A percentile compares a stretch with the other conserved stretches of the same genome.
Conservation (phyloP, 1,284 basidiomycete species). For the Ustilago cynodontis region DNA sequence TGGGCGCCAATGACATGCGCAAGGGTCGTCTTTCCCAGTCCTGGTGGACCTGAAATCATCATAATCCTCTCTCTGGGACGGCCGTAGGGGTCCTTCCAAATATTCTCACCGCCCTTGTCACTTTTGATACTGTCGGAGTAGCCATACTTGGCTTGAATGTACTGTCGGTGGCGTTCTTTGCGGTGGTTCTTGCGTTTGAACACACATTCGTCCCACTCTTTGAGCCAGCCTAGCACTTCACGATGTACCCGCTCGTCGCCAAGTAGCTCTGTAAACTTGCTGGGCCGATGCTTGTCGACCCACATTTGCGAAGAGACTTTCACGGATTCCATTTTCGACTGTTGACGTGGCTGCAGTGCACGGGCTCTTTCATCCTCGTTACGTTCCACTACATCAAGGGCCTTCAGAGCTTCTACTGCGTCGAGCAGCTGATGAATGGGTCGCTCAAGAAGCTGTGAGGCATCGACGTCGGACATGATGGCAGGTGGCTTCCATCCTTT, state of each 20-base stretch:
- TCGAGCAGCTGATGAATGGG: slow-evolving; percentile 60
- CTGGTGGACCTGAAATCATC: slow-evolving; percentile 92
- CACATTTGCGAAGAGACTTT: slow-evolving; percentile 50
- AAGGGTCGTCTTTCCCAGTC: slow-evolving; percentile 95
- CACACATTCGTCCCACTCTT: slow-evolving; percentile 98
- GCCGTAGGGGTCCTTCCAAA: slow-evolving; percentile 71
- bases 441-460: slow-evolving; percentile 52
- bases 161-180: slow-evolving; percentile 44
- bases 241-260: slow-evolving; percentile 79
- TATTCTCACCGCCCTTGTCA: slow-evolving; percentile 20
- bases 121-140: background rate
- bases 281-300: slow-evolving; percentile 67
- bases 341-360: background rate
- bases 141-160: slow-evolving; percentile 46
- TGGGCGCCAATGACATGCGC: slow-evolving; percentile 92
- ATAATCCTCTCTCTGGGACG: slow-evolving; percentile 86
- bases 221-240: slow-evolving; percentile 93
- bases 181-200: slow-evolving; percentile 77
- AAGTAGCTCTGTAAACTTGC: slow-evolving; percentile 65
- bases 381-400: slow-evolving; percentile 50
- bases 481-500: slow-evolving; percentile 58
- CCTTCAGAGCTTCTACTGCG: slow-evolving; percentile 45
- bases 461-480: slow-evolving; percentile 45
- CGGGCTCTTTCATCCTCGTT: slow-evolving; percentile 22
- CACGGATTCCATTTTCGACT: background rate